phyloP scores from a whole-genome alignment of 176 grass and related monocot species.

The Coix lacrymajobi region DNA sequence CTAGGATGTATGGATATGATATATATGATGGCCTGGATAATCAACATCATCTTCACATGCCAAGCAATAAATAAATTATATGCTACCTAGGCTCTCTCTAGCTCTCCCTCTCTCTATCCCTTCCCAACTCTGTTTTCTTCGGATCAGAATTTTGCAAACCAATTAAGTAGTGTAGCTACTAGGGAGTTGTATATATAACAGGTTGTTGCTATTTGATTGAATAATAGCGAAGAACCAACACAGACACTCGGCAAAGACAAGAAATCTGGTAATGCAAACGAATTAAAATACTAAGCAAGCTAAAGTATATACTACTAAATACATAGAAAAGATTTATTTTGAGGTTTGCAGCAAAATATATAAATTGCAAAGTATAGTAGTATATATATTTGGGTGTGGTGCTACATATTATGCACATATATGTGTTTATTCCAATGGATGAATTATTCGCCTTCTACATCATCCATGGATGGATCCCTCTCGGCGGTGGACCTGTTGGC shows the following conservation, averaged over 20 bases:
- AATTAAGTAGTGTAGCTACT: background rate
- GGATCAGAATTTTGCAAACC: background rate
- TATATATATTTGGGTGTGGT: background rate
- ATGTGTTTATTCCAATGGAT: conserved; percentile 1
- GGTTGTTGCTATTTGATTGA: background rate
- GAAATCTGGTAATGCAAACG: too few relatives aligned
- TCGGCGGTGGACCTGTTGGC: background rate
- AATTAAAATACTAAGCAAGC: too few relatives aligned
- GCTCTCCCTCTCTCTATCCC: background rate
- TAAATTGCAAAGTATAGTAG: too few relatives aligned
- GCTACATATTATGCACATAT: background rate
- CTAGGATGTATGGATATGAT: conserved; percentile 25
- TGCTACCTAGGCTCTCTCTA: background rate
- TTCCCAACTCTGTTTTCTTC: background rate
- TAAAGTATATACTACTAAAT: too few relatives aligned
- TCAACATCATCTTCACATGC: conserved; percentile 11
- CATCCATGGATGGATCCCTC: background rate
- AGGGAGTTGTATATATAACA: background rate
- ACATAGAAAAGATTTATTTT: too few relatives aligned
- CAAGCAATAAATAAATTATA: background rate
- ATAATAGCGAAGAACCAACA: too few relatives aligned
- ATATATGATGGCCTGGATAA: too few relatives aligned
- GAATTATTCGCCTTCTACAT: conserved; percentile 12
- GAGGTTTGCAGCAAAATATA: too few relatives aligned
- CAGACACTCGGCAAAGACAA: too few relatives aligned